These are phyloP conservation scores for Botryotinia narcissicola DNA, from an alignment of 2,329 filamentous ascomycete species.

Conservation along the genomic window DNA sequence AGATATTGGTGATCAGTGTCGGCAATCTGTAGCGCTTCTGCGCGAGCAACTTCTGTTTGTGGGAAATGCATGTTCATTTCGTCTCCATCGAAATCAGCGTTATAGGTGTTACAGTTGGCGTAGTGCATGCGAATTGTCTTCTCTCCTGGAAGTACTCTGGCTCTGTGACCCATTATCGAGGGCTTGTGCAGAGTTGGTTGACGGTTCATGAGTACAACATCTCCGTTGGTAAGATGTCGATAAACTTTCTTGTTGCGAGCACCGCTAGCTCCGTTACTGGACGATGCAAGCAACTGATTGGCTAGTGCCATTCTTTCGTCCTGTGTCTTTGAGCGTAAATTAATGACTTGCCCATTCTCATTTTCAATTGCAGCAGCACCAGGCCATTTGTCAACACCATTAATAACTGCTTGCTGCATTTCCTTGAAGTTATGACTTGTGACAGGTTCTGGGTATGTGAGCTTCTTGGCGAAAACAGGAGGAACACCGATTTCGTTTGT, in stretches of 20 bases:
- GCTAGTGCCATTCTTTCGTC: conserved; percentile 88
- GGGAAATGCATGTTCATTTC: conserved; percentile 99
- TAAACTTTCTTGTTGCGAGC: conserved; percentile 94
- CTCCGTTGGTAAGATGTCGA: conserved; percentile 91
- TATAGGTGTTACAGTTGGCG: conserved; percentile 99
- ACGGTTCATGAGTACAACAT: conserved; percentile 97
- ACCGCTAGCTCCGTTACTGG: conserved; percentile 69
- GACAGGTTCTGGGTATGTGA: conserved; percentile 96
- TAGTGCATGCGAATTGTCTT: conserved; percentile 99
- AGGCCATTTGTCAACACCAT: conserved; percentile 90
- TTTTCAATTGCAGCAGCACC: conserved; percentile 94
- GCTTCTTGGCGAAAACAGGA: conserved; percentile 92
- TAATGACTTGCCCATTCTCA: conserved; percentile 88
- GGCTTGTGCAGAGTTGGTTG: conserved; percentile 98
- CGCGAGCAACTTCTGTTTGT: conserved; percentile 90
- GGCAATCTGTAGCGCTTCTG: conserved; percentile 88
- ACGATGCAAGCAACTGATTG: conserved; percentile 87
- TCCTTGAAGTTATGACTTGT: conserved; percentile 97
- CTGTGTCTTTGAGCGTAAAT: conserved; percentile 78
- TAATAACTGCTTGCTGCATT: conserved; percentile 92
- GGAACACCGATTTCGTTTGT: conserved; percentile 98
- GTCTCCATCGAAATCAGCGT: conserved; percentile 98
- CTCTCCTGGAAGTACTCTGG: conserved; percentile 86
- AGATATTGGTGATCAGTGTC: conserved; percentile 98
- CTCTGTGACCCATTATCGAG: conserved; percentile 97